phyloP scores from a whole-genome alignment of 73 alveolate species.

The Stentor coeruleus region DNA sequence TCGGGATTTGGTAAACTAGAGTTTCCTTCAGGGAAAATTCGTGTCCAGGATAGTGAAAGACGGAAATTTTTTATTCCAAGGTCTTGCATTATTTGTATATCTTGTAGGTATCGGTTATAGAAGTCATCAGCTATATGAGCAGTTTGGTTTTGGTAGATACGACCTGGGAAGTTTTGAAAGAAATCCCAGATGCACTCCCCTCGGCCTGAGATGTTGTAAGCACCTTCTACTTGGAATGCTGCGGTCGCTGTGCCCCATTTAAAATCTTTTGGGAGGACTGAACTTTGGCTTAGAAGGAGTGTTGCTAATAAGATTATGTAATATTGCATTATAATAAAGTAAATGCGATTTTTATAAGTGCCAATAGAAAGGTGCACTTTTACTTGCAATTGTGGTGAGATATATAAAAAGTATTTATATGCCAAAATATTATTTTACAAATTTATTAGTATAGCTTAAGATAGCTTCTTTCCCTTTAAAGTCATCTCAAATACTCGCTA shows the following conservation, averaged over 20 bases:
- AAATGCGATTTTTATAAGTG: no score
- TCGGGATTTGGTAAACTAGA: constrained; percentile 9
- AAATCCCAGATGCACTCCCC: constrained; percentile 52
- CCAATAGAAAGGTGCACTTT: no score
- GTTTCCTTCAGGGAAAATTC: constrained; percentile 39
- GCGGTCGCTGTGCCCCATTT: constrained; percentile 73
- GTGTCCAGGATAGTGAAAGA: constrained; percentile 44
- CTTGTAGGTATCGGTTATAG: constrained; percentile 58
- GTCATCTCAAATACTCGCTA: not conserved
- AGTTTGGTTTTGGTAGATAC: constrained; percentile 40
- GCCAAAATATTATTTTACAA: not conserved
- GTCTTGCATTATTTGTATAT: constrained; percentile 40
- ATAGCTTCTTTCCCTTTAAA: not conserved
- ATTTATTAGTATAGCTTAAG: not conserved
- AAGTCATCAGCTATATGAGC: constrained; percentile 63
- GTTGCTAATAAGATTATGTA: not conserved
- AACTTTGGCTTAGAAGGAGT: not conserved
- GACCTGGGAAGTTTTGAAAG: constrained; percentile 45
- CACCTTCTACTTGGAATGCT: constrained; percentile 61
- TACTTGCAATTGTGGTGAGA: no score
- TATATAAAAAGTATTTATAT: no score
- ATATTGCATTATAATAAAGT: no score
- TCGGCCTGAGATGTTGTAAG: constrained; percentile 27
- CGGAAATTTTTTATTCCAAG: constrained; percentile 48
- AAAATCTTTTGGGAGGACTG: constrained; percentile 36